Evolutionary conservation across 2,329 filamentous ascomycete genomes (phyloP), one percentile per base, ranked within the genome.

Genomic region (Aspergillus novoparasiticus): DNA sequence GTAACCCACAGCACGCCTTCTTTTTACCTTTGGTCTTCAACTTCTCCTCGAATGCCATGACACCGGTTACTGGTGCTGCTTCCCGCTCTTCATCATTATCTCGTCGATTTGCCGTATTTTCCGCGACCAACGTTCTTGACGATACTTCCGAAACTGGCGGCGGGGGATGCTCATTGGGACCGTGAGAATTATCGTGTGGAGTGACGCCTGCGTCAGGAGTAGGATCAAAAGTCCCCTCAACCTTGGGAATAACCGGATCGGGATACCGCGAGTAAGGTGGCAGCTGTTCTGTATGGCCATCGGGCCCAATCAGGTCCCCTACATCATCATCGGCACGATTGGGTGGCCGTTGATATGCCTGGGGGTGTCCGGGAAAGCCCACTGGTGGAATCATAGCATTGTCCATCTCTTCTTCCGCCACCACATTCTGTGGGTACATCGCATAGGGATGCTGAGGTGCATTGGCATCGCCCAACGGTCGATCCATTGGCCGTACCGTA

Each of bases 181-280:
- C 81, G 32, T 90, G 79, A 2, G 82, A 72, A 30, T 82, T 78
- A 23, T 90, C 78, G 57, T 83, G 82, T 1, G 81, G 66, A 2
- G 87, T 86, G 2, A 82, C 68, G 8, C 83, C 23, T 39, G 68
- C 64, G 65, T 70, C 71, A 46, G 66, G 64, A 32, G 70, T 65
- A 32, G 64, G 62, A 58, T 73, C 71, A 51, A 61, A 62, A n/a
- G 68, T 64, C 30, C 80, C 80, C 30, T 81, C 79, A 1, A 73
- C 71, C 86, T 93, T 82, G 76, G 86, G 73, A 74, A 85, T 77
- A 79, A 89, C 82, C 61, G 92, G 90, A 58, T 96, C 91, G 2
- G 94, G 92, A 77, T 96, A 97, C 75, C 93, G 86, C 16, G 92
- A 92, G 74, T 98, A 98, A 0, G 94, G 94, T 14, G 94, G 94